These are phyloP conservation scores for Salvia rosmarinus DNA, from an alignment of 257 asterid species.

Conservation along the genomic window DNA sequence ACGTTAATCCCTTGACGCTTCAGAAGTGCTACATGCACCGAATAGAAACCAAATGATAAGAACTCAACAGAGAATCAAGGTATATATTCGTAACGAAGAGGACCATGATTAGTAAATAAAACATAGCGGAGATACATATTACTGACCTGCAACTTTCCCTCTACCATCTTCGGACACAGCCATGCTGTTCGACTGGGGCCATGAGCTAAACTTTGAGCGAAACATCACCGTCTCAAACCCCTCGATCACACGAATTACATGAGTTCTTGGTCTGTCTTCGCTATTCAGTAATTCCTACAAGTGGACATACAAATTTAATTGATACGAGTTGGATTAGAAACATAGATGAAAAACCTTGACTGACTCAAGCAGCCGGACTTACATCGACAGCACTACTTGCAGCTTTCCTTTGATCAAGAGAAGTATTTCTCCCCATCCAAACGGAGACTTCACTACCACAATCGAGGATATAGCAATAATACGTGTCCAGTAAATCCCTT, in stretches of 20 bases:
- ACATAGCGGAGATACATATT: constrained; percentile 15
- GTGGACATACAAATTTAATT: constrained; percentile 30
- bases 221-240: constrained; percentile 92
- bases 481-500: constrained; percentile 85
- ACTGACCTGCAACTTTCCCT: constrained; percentile 99
- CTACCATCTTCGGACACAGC: constrained; percentile 93
- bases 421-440: constrained; percentile 96
- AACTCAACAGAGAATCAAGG: constrained; percentile 20
- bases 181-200: constrained; percentile 78
- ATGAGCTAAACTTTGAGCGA: constrained; percentile 79
- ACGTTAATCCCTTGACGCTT: constrained; percentile 96
- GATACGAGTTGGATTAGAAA: constrained; percentile 26
- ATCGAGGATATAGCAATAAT: constrained; percentile 86
- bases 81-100: constrained; percentile 12
- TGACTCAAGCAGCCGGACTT: constrained; percentile 42
- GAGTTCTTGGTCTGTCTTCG: constrained; percentile 69
- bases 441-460: constrained; percentile 80
- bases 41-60: constrained; percentile 30
- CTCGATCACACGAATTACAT: constrained; percentile 81
- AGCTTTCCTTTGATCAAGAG: constrained; percentile 90
- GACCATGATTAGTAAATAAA: constrained; percentile 4
- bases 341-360: constrained; percentile 29
- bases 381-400: constrained; percentile 87
- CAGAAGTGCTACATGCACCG: constrained; percentile 69
- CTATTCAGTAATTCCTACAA: constrained; percentile 64